phyloP scores from a whole-genome alignment of 2,329 filamentous ascomycete species.

The Capronia epimyces region DNA sequence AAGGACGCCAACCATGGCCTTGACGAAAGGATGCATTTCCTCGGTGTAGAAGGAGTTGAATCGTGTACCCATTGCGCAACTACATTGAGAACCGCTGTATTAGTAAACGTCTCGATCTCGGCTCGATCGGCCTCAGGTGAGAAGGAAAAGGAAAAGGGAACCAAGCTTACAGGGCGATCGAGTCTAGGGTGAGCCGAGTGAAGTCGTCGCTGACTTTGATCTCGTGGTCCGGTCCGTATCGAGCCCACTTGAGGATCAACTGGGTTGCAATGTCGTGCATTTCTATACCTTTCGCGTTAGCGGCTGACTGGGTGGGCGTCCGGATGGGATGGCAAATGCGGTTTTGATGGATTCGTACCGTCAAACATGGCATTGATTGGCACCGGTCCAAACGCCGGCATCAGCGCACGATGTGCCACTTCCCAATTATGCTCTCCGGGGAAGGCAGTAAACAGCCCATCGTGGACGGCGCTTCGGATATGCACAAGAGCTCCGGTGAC shows the following conservation, averaged over 20 bases:
- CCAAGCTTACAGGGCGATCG: conserved; percentile 54
- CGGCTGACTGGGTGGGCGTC: no score
- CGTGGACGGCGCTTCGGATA: conserved; percentile 55
- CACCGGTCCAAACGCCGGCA: conserved; percentile 46
- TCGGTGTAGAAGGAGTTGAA: conserved; percentile 72
- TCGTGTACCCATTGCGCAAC: conserved; percentile 62
- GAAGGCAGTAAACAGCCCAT: conserved; percentile 61
- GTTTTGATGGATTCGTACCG: conserved; percentile 38
- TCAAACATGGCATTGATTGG: conserved; percentile 41
- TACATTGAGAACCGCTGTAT: no score
- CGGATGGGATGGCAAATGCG: no score
- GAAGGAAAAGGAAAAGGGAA: no score
- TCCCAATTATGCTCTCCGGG: conserved; percentile 55
- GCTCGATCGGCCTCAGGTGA: no score
- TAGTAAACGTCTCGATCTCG: no score
- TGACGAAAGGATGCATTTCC: conserved; percentile 63
- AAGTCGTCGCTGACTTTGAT: conserved; percentile 63
- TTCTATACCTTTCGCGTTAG: conserved; percentile 21
- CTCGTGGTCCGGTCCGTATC: conserved; percentile 49
- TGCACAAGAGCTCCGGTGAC: conserved; percentile 36
- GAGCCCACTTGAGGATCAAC: conserved; percentile 40
- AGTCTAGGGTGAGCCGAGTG: conserved; percentile 67
- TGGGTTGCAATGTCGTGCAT: conserved; percentile 37
- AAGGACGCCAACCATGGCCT: conserved; percentile 62
- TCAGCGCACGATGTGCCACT: conserved; percentile 50